Evolutionary conservation across 1,284 basidiomycete genomes (phyloP).

Genomic region (Cerioporus squamosus): DNA sequence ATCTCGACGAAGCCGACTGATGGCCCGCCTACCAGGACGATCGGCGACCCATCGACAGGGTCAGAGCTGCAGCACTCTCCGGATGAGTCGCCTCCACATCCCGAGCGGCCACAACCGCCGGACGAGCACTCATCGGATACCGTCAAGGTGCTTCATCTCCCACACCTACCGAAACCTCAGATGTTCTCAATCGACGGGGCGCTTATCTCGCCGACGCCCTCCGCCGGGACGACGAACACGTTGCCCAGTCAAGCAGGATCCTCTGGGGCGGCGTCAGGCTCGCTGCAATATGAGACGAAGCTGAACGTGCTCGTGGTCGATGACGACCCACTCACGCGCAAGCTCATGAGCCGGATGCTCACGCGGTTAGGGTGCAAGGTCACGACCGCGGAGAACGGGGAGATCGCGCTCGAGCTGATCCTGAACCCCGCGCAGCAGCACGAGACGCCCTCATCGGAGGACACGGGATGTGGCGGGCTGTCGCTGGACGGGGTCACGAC

Average conservation of each 20-base stretch:
- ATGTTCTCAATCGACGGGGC: slow-evolving; percentile 26
- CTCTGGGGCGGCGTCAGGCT: slow-evolving; percentile 2
- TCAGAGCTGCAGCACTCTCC: slow-evolving; percentile 30
- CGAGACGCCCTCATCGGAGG: slow-evolving; percentile 38
- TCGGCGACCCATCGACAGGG: slow-evolving; percentile 51
- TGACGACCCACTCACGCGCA: slow-evolving; percentile 80
- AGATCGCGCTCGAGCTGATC: slow-evolving; percentile 79
- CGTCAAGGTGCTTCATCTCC: slow-evolving; percentile 19
- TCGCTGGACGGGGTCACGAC: slow-evolving; percentile 20
- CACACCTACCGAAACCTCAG: slow-evolving; percentile 28
- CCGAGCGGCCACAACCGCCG: slow-evolving; percentile 8
- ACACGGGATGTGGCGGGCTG: slow-evolving; percentile 31
- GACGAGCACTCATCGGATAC: slow-evolving; percentile 22
- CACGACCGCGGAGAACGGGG: slow-evolving; percentile 86
- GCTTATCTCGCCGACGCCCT: slow-evolving; percentile 22
- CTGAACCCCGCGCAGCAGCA: slow-evolving; percentile 39
- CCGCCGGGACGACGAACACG: slow-evolving; percentile 16
- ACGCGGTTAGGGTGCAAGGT: slow-evolving; percentile 80
- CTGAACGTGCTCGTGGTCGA: slow-evolving; percentile 76
- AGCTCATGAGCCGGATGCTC: slow-evolving; percentile 83
- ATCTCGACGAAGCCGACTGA: slow-evolving; percentile 51
- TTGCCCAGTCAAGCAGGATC: slow-evolving; percentile 12
- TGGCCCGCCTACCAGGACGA: slow-evolving; percentile 48
- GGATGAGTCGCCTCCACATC: slow-evolving; percentile 20
- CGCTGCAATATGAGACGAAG: slow-evolving; percentile 43